phyloP scores from a whole-genome alignment of 345 rosid species.

The Tarenaya hassleriana region DNA sequence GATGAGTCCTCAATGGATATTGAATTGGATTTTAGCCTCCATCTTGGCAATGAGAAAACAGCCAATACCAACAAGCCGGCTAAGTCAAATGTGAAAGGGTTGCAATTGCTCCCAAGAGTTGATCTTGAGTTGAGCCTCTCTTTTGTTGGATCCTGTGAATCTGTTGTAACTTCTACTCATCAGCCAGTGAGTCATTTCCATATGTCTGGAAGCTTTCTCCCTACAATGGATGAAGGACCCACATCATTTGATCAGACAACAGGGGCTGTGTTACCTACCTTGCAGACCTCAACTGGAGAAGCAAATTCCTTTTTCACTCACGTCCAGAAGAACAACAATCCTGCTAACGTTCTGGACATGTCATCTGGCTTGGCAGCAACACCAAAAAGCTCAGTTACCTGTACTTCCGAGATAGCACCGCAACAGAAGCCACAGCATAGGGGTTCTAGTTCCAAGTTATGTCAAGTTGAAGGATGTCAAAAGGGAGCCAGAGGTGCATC shows the following conservation, averaged over 20 bases:
- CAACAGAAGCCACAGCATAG: constrained; percentile 55
- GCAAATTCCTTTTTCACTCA: constrained; percentile 39
- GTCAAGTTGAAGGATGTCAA: constrained; percentile 92
- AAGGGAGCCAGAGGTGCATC: constrained; percentile 99
- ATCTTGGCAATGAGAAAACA: constrained; percentile 63
- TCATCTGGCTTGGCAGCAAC: constrained; percentile 47
- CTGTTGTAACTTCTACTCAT: constrained; percentile 55
- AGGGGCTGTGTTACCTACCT: constrained; percentile 34
- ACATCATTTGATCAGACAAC: constrained; percentile 37
- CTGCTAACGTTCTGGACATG: constrained; percentile 38
- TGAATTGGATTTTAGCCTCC: constrained; percentile 73
- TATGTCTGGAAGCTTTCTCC: constrained; percentile 30
- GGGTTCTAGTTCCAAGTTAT: constrained; percentile 50
- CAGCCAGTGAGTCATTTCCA: constrained; percentile 34
- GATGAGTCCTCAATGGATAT: constrained; percentile 84
- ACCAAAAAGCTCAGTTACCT: constrained; percentile 74
- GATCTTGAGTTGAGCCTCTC: constrained; percentile 81
- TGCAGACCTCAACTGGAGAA: constrained; percentile 36
- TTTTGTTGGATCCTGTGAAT: constrained; percentile 50
- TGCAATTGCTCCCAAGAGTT: constrained; percentile 40
- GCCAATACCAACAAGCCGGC: constrained; percentile 35
- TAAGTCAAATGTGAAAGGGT: constrained; percentile 28
- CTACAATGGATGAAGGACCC: constrained; percentile 47
- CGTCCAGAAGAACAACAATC: constrained; percentile 33
- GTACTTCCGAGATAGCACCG: constrained; percentile 66